Conservation (phyloP, 371 early-diverging fungal genomes). For the Lichtheimia ramosa region DNA sequence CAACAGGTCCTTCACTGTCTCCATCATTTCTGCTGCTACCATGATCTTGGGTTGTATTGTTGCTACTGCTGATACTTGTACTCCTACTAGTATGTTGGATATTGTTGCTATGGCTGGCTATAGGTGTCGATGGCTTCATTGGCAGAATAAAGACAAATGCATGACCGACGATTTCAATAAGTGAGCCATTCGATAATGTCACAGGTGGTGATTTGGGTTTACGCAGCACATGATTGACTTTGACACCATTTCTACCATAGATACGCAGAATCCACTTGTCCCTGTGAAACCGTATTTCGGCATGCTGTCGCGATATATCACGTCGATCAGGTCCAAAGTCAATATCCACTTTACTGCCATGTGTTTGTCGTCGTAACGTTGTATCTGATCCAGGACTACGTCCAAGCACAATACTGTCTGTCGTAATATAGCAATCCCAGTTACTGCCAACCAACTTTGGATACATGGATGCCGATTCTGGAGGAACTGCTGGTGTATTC, state of each 20-base stretch:
- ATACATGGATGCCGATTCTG: constrained; percentile 27
- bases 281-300: constrained; percentile 33
- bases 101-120: background rate
- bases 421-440: constrained; percentile 45
- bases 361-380: background rate
- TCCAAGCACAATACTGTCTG: constrained; percentile 29
- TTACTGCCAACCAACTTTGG: constrained; percentile 42
- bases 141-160: constrained; percentile 43
- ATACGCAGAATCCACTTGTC: constrained; percentile 41
- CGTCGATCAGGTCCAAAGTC: constrained; percentile 37
- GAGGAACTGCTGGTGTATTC: constrained; percentile 25
- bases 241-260: constrained; percentile 42
- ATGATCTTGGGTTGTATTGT: background rate
- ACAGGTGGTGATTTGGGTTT: constrained; percentile 23
- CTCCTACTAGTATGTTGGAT: background rate
- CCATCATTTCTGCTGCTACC: background rate
- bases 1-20: background rate
- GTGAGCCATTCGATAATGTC: constrained; percentile 25
- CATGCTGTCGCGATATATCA: constrained; percentile 43
- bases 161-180: constrained; percentile 35
- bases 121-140: constrained; percentile 1
- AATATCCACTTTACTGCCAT: constrained; percentile 22
- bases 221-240: constrained; percentile 30
- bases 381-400: constrained; percentile 25
- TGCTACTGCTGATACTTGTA: constrained; percentile 3